phyloP scores from a whole-genome alignment of 2,329 filamentous ascomycete species.

The Exophiala sideris region DNA sequence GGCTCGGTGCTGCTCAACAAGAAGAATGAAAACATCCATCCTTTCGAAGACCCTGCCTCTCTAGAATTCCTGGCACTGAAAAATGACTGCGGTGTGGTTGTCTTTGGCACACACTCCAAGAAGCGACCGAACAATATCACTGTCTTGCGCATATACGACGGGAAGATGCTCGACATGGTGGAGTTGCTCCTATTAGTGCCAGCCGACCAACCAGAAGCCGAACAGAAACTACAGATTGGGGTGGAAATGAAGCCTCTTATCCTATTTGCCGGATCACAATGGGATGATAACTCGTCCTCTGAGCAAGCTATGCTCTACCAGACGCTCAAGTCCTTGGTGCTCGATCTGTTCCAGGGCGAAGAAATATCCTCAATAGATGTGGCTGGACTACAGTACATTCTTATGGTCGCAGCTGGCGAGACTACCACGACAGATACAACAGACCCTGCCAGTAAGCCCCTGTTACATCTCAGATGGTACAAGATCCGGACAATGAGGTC shows the following conservation, averaged over 20 bases:
- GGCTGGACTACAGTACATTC: conserved; percentile 86
- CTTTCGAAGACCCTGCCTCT: conserved; percentile 83
- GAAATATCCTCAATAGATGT: conserved; percentile 82
- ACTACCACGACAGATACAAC: conserved; percentile 25
- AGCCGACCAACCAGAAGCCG: conserved; percentile 53
- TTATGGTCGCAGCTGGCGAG: conserved; percentile 76
- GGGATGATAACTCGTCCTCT: conserved; percentile 70
- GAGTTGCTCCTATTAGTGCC: conserved; percentile 80
- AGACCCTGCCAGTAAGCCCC: conserved; percentile 38
- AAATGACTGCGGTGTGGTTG: conserved; percentile 83
- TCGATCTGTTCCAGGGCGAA: conserved; percentile 88
- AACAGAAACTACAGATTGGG: conserved; percentile 63
- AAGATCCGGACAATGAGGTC: conserved; percentile 81
- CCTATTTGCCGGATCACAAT: conserved; percentile 82
- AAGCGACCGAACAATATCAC: conserved; percentile 93
- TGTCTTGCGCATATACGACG: conserved; percentile 74
- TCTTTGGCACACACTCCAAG: conserved; percentile 84
- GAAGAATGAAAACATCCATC: conserved; percentile 86
- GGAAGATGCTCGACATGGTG: conserved; percentile 91
- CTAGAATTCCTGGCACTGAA: conserved; percentile 96
- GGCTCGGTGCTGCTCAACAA: conserved; percentile 89
- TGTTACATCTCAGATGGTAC: conserved; percentile 72
- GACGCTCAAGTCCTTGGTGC: conserved; percentile 78
- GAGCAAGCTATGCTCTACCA: conserved; percentile 64
- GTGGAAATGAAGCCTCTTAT: conserved; percentile 86